Conservation (phyloP, 257 asterid species). For the Hygrophila difformis region DNA sequence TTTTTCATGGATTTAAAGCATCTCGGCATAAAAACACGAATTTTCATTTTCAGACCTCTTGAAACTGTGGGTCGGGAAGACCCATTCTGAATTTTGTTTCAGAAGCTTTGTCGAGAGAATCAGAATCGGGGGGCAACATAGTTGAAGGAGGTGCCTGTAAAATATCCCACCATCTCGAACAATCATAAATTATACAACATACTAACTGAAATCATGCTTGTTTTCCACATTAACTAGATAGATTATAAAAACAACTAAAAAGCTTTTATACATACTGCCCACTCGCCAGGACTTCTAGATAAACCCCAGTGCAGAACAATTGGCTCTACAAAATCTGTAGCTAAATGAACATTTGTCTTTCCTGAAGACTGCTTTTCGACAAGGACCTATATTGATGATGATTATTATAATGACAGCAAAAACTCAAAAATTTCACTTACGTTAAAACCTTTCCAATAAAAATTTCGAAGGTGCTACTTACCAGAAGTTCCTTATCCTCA, state of each 20-base stretch:
- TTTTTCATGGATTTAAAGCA: slow-evolving; percentile 7
- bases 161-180: slow-evolving; percentile 14
- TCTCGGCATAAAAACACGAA: slow-evolving; percentile 13
- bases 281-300: slow-evolving; percentile 76
- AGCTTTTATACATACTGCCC: slow-evolving; percentile 50
- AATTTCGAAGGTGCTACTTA: slow-evolving; percentile 22
- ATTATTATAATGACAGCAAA: not conserved
- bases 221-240: slow-evolving; percentile 4
- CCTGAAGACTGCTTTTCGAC: slow-evolving; percentile 43
- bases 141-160: slow-evolving; percentile 73
- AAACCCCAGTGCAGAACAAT: slow-evolving; percentile 92
- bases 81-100: slow-evolving; percentile 53
- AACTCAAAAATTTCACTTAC: not conserved
- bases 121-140: slow-evolving; percentile 71
- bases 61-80: slow-evolving; percentile 31
- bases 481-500: slow-evolving; percentile 73
- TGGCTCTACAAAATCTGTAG: slow-evolving; percentile 73
- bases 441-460: not conserved
- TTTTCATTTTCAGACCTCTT: slow-evolving; percentile 38
- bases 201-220: slow-evolving; percentile 7
- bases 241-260: slow-evolving; percentile 3
- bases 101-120: slow-evolving; percentile 49
- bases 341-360: slow-evolving; percentile 60
- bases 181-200: slow-evolving; percentile 10
- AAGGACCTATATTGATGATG: slow-evolving; percentile 48